Evolutionary conservation across 805 yeast species (phyloP), one percentile per base, ranked within the genome.

Genomic region (Saccharomyces eubayanus): DNA sequence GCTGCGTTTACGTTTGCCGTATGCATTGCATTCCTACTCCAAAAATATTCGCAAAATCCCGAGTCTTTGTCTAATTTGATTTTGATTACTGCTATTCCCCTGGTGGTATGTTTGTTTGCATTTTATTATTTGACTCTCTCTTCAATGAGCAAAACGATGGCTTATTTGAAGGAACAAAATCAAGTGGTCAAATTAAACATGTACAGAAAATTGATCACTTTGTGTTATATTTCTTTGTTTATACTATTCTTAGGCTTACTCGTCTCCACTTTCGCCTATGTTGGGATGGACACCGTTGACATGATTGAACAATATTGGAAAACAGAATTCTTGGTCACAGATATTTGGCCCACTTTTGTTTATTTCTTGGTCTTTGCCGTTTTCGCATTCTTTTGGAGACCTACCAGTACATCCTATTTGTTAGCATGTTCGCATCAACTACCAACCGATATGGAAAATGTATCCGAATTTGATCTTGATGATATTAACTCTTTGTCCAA

Each of bases 361-460:
- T 94, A 89, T 72, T 89, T 87, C 65, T 71, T 84, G 48, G 91
- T 91, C 41, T 91, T 94, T 68, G 79, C 85, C 63, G 81, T 90
- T 10, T 77, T 94, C 58, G 88, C 96, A 5, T 82, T 90, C 74
- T 80, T 94, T 58, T 94, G 99, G 99, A 85, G 99, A 71, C 99
- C 99, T 51, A 92, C 97, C 0, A 94, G 87, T 61, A 89, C 96
- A 43, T 90, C 96, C 54, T 87, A 91, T 64, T 84, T 95, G 81
- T 80, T 94, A 65, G 98, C 97, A 12, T 91, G 91, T 57, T 88
- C 97, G 2, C 89, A 89, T 51, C 98, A 94, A 72, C 76, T 94
- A 48, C 94, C 96, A 59, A 86, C 87, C 6, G 94, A 85, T 55
- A 88, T 85, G 57, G 78, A 77, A 54, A 84, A 80, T 41, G 87